A percentile compares a stretch with the other conserved stretches of the same genome.
These are phyloP conservation scores for Phytophthora citricola DNA, from an alignment of 352 stramenopile genomes.

Conservation along the genomic window DNA sequence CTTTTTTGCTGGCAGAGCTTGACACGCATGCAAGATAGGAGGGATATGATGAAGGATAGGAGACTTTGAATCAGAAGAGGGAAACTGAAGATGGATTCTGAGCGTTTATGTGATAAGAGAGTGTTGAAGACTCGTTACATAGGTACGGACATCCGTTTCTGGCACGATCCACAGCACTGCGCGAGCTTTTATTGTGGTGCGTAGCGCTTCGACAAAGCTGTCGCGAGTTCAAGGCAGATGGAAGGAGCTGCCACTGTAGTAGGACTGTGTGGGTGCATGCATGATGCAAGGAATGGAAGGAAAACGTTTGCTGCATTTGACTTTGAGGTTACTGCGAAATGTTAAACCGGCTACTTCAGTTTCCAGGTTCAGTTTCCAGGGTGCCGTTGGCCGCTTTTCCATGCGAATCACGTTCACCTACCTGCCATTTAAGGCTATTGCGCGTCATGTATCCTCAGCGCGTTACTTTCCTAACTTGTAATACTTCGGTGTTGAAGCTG, in stretches of 20 bases:
- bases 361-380: conserved; percentile 7
- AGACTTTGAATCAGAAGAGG: neutral
- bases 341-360: conserved; percentile 15
- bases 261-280: too few relatives aligned
- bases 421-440: neutral
- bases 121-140: conserved; percentile 31
- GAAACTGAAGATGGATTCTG: conserved; percentile 3
- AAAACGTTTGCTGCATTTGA: too few relatives aligned
- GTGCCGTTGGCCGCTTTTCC: neutral
- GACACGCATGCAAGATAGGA: neutral
- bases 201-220: neutral
- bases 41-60: neutral
- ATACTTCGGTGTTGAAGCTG: neutral
- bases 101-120: conserved; percentile 6
- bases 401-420: conserved; percentile 3
- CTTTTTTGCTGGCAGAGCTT: conserved; percentile 8
- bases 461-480: neutral
- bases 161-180: neutral
- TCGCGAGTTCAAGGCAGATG: too few relatives aligned
- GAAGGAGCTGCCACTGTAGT: too few relatives aligned
- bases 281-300: too few relatives aligned
- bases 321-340: neutral
- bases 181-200: conserved; percentile 17
- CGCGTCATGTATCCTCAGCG: neutral
- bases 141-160: conserved; percentile 31